These are phyloP conservation scores for Cladophialophora carrionii DNA, from an alignment of 2,329 filamentous ascomycete species.

Conservation along the genomic window DNA sequence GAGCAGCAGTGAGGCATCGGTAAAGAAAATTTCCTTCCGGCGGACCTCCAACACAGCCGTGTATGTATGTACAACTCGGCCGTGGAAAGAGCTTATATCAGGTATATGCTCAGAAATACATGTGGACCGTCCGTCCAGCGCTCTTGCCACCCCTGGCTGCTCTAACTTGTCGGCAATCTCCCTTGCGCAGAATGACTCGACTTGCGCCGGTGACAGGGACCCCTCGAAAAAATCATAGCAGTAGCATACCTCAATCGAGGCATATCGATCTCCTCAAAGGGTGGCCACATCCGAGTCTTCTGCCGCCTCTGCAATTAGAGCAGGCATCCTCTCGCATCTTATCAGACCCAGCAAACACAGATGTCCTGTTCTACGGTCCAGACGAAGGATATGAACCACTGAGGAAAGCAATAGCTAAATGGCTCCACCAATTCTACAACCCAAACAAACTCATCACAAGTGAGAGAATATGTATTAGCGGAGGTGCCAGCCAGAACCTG, in stretches of 20 bases:
- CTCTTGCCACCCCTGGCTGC: background rate
- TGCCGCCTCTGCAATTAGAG: slow-evolving; percentile 65
- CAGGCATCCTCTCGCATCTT: slow-evolving; percentile 56
- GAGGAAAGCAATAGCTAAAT: slow-evolving; percentile 68
- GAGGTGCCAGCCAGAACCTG: slow-evolving; percentile 81
- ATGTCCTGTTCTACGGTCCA: slow-evolving; percentile 76
- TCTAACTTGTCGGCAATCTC: background rate
- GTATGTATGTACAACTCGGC: background rate
- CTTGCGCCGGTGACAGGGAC: background rate
- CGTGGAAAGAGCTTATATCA: background rate
- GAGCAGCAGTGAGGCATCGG: background rate
- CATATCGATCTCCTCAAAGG: slow-evolving; percentile 52
- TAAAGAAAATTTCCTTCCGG: background rate
- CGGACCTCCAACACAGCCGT: background rate
- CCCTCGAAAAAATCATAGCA: slow-evolving; percentile 11
- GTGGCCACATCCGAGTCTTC: slow-evolving; percentile 59
- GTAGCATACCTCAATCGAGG: slow-evolving; percentile 12
- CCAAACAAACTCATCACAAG: slow-evolving; percentile 49
- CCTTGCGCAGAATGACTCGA: slow-evolving; percentile 24
- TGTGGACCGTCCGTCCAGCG: background rate
- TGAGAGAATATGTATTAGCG: slow-evolving; percentile 75
- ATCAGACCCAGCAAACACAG: slow-evolving; percentile 32
- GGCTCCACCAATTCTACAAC: slow-evolving; percentile 68
- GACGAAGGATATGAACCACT: slow-evolving; percentile 75
- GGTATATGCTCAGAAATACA: background rate